A percentile compares a stretch with the other conserved stretches of the same genome.
These are phyloP conservation scores for Eucalyptus decipiens DNA, from an alignment of 345 rosid genomes.

Conservation along the genomic window DNA sequence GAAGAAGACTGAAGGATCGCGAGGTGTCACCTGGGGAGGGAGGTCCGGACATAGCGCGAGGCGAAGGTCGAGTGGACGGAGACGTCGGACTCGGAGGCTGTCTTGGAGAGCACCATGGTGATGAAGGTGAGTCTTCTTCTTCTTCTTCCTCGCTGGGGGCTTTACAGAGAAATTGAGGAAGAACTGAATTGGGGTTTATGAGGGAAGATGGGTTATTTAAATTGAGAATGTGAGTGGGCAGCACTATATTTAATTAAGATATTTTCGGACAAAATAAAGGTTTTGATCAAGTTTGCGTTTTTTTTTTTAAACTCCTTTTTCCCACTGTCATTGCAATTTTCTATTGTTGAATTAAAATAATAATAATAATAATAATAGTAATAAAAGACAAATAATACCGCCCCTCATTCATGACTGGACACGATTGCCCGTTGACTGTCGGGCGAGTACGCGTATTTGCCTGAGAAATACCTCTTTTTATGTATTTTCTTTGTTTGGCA, in stretches of 20 bases:
- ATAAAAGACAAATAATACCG: not conserved
- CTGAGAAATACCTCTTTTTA: not conserved
- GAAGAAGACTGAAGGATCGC: not conserved
- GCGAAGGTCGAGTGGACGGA: constrained; percentile 78
- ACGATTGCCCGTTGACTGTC: not conserved
- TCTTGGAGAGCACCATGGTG: constrained; percentile 50
- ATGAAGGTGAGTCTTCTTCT: not conserved
- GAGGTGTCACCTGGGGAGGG: constrained; percentile 39
- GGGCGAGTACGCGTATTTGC: not conserved
- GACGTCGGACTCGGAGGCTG: constrained; percentile 36
- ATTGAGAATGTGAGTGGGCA: not conserved
- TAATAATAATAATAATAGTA: rapidly evolving
- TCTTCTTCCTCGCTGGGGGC: not conserved
- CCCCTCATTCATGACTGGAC: not conserved
- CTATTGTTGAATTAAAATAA: not conserved
- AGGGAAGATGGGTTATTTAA: not conserved
- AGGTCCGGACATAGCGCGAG: constrained; percentile 67
- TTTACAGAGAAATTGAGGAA: not conserved
- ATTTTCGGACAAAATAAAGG: not conserved
- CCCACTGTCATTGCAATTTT: not conserved
- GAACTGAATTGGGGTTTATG: not conserved
- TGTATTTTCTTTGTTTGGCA: not conserved
- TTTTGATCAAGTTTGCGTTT: not conserved
- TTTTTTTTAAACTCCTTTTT: not conserved
- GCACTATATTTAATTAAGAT: not conserved